Conservation (phyloP, 306 rosid genomes). For the Glycine latifolia region DNA sequence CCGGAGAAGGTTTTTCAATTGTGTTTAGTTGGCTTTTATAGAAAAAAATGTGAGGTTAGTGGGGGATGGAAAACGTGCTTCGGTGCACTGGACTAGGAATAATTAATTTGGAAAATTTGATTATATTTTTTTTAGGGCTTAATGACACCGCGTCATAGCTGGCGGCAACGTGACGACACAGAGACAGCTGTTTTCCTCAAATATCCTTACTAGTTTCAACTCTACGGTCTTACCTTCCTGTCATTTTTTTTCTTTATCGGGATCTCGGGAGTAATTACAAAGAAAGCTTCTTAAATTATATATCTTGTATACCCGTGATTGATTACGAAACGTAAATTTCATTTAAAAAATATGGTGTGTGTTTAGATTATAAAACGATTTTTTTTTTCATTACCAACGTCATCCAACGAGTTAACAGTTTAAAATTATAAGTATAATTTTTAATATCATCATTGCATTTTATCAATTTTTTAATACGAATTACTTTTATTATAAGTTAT, state of each 20-base stretch:
- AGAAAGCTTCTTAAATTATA: neutral
- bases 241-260: too few relatives aligned
- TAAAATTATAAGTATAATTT: neutral
- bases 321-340: neutral
- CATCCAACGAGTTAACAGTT: neutral
- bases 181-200: neutral
- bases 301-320: neutral
- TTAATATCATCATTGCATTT: too few relatives aligned
- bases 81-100: neutral
- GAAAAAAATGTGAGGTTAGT: neutral
- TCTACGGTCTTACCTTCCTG: neutral
- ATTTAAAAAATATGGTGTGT: neutral
- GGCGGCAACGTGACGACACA: neutral
- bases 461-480: too few relatives aligned
- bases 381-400: neutral
- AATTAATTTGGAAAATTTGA: neutral
- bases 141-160: conserved; percentile 13
- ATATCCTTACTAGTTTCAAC: neutral
- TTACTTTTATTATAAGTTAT: too few relatives aligned
- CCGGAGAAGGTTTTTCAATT: neutral
- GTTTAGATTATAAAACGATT: neutral
- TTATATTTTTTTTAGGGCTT: neutral
- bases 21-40: neutral
- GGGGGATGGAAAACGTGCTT: conserved; percentile 40
- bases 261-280: neutral